phyloP scores from a whole-genome alignment of 2,329 filamentous ascomycete genomes.

The Talaromyces pinophilus region DNA sequence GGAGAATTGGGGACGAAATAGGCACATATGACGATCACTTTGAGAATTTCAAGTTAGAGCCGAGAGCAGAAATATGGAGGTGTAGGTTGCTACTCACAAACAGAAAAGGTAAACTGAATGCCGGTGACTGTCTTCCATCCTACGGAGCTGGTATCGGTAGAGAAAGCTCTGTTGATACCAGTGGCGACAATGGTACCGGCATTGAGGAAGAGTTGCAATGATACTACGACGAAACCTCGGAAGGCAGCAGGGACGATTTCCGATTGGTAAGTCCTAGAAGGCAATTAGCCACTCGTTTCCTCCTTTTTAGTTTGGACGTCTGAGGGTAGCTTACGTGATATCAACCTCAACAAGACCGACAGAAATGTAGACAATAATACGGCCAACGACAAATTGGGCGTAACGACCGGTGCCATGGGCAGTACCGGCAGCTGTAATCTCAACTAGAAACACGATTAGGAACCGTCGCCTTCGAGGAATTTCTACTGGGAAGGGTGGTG shows the following conservation, averaged over 20 bases:
- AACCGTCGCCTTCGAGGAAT: too few relatives aligned
- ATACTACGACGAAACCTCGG: conserved; percentile 28
- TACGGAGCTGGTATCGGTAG: conserved; percentile 10
- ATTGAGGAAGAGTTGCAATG: conserved; percentile 26
- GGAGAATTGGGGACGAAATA: conserved; percentile 66
- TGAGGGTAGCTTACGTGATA: not conserved
- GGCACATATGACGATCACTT: conserved; percentile 24
- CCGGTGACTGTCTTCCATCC: conserved; percentile 25
- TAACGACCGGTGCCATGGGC: too few relatives aligned
- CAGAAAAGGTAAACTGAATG: conserved; percentile 25
- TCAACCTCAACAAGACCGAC: too few relatives aligned
- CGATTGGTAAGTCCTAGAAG: conserved; percentile 26
- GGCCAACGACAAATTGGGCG: too few relatives aligned
- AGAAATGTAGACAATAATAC: too few relatives aligned
- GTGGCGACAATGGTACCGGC: conserved; percentile 25
- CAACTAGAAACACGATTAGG: too few relatives aligned
- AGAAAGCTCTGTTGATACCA: conserved; percentile 24
- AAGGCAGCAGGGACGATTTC: conserved; percentile 28
- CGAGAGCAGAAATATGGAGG: not conserved
- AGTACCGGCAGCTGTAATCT: too few relatives aligned
- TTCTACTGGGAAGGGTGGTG: too few relatives aligned
- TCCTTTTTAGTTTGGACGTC: not conserved
- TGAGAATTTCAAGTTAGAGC: not conserved
- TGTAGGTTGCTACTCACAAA: conserved; percentile 19
- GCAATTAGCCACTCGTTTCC: too few relatives aligned